A percentile compares a stretch with the other conserved stretches of the same genome.
Conservation (phyloP, 1,284 basidiomycete genomes). For the Ustilago crameri region DNA sequence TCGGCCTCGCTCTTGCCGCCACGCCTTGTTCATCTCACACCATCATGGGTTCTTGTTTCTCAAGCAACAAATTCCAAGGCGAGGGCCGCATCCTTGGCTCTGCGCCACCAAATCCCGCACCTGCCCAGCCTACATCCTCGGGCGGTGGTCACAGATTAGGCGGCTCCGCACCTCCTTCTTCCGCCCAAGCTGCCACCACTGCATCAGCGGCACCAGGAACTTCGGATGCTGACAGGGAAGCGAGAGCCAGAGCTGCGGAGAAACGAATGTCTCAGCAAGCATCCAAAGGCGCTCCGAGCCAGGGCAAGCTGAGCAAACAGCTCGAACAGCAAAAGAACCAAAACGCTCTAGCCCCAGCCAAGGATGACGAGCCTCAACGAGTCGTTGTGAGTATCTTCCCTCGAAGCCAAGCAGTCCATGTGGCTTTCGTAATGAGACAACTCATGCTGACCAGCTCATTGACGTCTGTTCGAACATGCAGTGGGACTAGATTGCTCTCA, state of each 20-base stretch:
- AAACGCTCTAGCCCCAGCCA: constrained; percentile 6
- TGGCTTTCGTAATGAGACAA: too few species aligned
- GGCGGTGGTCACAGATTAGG: constrained; percentile 17
- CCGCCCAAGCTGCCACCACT: background rate
- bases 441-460: background rate
- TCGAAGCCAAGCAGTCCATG: too few species aligned
- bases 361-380: constrained; percentile 19
- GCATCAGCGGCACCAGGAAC: background rate
- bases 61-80: constrained; percentile 24
- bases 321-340: constrained; percentile 21
- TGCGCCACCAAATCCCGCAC: background rate
- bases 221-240: constrained; percentile 24
- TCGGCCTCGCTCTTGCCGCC: too few species aligned
- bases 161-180: constrained; percentile 3
- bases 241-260: constrained; percentile 38
- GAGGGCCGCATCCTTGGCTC: constrained; percentile 26
- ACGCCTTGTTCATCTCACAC: background rate
- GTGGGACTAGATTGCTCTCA: background rate
- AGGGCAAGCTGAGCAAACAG: constrained; percentile 37
- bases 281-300: constrained; percentile 20
- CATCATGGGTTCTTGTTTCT: constrained; percentile 38
- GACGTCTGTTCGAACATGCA: background rate
- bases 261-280: constrained; percentile 24
- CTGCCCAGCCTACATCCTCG: background rate
- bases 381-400: constrained; percentile 37